Evolutionary conservation across 164 flowering plant genomes (phyloP).

Genomic region (Nymphaea colorata): DNA sequence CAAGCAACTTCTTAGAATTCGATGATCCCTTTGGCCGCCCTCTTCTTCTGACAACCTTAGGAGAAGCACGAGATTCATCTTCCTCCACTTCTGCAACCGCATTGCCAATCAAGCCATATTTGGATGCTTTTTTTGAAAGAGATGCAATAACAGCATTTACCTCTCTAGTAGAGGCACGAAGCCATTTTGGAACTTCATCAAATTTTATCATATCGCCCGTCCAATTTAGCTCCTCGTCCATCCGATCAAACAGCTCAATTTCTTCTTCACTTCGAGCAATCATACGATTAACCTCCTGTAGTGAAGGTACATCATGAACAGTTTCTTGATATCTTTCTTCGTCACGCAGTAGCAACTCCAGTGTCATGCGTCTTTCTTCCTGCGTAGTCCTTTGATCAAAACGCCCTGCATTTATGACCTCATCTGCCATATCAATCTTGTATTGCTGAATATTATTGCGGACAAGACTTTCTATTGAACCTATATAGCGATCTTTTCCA

Average conservation of each 20-base stretch:
- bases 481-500: conserved; percentile 95
- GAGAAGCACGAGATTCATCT: conserved; percentile 29
- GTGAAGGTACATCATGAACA: conserved; percentile 89
- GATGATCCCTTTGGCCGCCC: conserved; percentile 58
- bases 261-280: conserved; percentile 95
- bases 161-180: conserved; percentile 66
- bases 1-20: conserved; percentile 33
- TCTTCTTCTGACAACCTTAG: conserved; percentile 56
- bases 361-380: conserved; percentile 90
- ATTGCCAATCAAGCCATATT: conserved; percentile 23
- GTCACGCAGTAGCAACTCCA: conserved; percentile 89
- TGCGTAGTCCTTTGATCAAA: conserved; percentile 99
- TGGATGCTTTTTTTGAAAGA: conserved; percentile 73
- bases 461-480: conserved; percentile 95
- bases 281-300: conserved; percentile 95
- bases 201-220: conserved; percentile 69
- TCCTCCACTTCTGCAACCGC: conserved; percentile 36
- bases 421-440: conserved; percentile 99
- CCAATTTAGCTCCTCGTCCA: conserved; percentile 97
- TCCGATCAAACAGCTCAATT: conserved; percentile 88
- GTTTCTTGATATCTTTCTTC: conserved; percentile 97
- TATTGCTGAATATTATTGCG: conserved; percentile 97
- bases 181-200: conserved; percentile 94
- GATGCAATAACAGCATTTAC: conserved; percentile 60
- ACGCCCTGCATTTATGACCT: conserved; percentile 99